A percentile compares a stretch with the other conserved stretches of the same genome.
Conservation (phyloP, 805 yeast species). For the Ogataea angusta region DNA sequence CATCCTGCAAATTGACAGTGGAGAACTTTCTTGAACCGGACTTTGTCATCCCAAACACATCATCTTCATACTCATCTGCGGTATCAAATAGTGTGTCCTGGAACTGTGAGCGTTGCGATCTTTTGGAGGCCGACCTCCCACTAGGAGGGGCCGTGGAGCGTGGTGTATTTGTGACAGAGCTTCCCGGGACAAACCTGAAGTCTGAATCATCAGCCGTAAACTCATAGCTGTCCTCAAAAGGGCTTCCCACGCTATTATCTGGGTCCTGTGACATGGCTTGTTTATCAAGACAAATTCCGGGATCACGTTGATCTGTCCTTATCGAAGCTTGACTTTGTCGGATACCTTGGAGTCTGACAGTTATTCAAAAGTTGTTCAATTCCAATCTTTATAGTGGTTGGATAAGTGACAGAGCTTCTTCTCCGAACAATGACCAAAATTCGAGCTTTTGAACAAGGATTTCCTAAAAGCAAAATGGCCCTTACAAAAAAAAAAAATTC, state of each 20-base stretch:
- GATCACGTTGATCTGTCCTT: constrained; percentile 8
- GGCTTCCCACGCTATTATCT: constrained; percentile 13
- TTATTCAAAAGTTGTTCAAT: background rate
- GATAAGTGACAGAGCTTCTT: background rate
- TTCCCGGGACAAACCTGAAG: constrained; percentile 10
- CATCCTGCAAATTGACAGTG: constrained; percentile 17
- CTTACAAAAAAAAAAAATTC: constrained; percentile 5
- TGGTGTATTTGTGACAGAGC: constrained; percentile 11
- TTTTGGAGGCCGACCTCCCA: constrained; percentile 11
- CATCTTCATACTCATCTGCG: constrained; percentile 6
- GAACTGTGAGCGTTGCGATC: constrained; percentile 2
- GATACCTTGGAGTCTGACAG: background rate
- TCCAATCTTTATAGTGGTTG: background rate
- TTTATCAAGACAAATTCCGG: background rate
- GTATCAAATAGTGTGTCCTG: constrained; percentile 3
- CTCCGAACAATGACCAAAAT: background rate
- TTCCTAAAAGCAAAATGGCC: constrained; percentile 7
- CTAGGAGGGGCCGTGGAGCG: constrained; percentile 12
- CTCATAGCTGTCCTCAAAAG: constrained; percentile 19
- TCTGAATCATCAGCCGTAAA: constrained; percentile 11
- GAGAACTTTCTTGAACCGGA: constrained; percentile 21
- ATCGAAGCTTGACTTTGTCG: background rate
- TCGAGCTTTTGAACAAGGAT: background rate
- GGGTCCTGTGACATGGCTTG: constrained; percentile 14
- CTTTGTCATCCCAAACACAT: constrained; percentile 15